Evolutionary conservation across 2,329 filamentous ascomycete species (phyloP).

Genomic region (Fusarium subtropicale): DNA sequence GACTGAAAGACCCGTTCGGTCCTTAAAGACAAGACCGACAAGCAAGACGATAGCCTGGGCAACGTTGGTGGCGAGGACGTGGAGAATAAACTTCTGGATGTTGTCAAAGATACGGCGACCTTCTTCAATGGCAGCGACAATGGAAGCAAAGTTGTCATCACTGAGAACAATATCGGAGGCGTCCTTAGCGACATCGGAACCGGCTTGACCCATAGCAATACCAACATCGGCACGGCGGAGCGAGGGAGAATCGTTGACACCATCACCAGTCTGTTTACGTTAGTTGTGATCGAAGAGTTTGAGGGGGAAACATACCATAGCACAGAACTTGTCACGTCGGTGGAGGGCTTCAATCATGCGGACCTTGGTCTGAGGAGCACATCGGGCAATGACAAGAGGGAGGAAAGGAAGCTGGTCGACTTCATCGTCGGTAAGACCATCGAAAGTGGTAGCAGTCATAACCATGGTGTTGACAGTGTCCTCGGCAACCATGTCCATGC

Average conservation of each 20-base stretch:
- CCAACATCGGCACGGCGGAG: constrained; percentile 77
- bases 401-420: constrained; percentile 73
- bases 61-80: constrained; percentile 76
- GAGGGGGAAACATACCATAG: constrained; percentile 64
- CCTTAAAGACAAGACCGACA: constrained; percentile 79
- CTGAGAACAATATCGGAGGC: constrained; percentile 76
- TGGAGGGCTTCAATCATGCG: constrained; percentile 80
- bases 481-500: constrained; percentile 61
- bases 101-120: constrained; percentile 80
- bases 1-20: constrained; percentile 71
- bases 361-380: constrained; percentile 77
- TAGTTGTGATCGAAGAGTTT: constrained; percentile 3
- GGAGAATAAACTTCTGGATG: constrained; percentile 80
- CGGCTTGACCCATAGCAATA: constrained; percentile 73
- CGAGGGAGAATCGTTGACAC: constrained; percentile 79
- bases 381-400: constrained; percentile 76
- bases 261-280: constrained; percentile 69
- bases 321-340: constrained; percentile 71
- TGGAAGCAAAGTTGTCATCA: constrained; percentile 80
- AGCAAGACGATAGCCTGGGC: constrained; percentile 77
- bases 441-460: constrained; percentile 73
- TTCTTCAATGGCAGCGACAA: constrained; percentile 77
- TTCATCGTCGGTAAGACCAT: constrained; percentile 70
- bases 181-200: constrained; percentile 73
- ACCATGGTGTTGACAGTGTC: constrained; percentile 69